Conservation (phyloP, 108 stramenopile genomes). For the Nitzschia inconspicua region DNA sequence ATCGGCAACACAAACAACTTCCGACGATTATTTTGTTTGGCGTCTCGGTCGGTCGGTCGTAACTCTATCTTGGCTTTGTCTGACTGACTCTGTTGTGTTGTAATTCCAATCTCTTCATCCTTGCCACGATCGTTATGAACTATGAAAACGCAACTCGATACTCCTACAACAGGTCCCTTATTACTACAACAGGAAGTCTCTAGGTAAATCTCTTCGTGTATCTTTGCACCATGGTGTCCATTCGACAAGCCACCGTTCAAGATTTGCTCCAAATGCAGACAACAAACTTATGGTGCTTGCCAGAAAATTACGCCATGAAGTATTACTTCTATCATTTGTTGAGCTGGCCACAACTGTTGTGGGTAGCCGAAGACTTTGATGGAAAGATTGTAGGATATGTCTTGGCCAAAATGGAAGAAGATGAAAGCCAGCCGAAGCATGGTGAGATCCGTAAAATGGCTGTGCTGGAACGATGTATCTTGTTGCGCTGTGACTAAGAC, state of each 20-base stretch:
- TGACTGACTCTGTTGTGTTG: too few relatives aligned
- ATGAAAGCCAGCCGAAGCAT: slow-evolving; percentile 58
- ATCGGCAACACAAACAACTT: too few relatives aligned
- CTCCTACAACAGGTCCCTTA: too few relatives aligned
- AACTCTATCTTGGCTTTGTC: too few relatives aligned
- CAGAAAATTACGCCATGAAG: slow-evolving; percentile 97
- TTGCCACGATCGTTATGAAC: too few relatives aligned
- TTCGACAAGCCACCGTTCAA: slow-evolving; percentile 83
- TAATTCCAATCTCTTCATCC: too few relatives aligned
- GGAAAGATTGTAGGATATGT: slow-evolving; percentile 98
- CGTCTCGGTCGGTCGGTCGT: too few relatives aligned
- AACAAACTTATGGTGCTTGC: slow-evolving; percentile 98
- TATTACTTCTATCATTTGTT: slow-evolving; percentile 98
- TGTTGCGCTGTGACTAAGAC: neutral
- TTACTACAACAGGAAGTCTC: too few relatives aligned
- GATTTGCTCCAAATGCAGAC: slow-evolving; percentile 97
- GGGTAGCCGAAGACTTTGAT: slow-evolving; percentile 94
- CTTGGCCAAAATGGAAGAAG: slow-evolving; percentile 98
- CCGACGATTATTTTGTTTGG: too few relatives aligned
- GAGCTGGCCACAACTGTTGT: slow-evolving; percentile 97
- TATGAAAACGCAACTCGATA: too few relatives aligned
- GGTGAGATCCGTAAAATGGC: slow-evolving; percentile 4
- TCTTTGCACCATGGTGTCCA: slow-evolving; percentile 89
- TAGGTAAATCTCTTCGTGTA: too few relatives aligned
- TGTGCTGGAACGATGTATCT: neutral